Evolutionary conservation across 1,139 yeast genomes (phyloP).

Genomic region (Blastobotrys illinoisensis): DNA sequence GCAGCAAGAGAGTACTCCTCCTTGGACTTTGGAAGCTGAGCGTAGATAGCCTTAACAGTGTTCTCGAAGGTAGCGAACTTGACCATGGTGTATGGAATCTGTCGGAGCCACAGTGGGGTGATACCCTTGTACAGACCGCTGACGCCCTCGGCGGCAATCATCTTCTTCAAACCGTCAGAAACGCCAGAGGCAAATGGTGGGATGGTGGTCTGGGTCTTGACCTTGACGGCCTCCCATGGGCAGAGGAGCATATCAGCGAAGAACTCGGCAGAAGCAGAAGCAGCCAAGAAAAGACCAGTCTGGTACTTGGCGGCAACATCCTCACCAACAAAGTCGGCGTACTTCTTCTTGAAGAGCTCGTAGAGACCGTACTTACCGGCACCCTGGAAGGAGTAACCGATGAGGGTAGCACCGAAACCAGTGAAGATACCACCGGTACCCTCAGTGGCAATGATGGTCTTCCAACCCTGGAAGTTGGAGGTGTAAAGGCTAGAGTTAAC

Average conservation of each 20-base stretch:
- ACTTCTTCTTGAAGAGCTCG: slow-evolving; percentile 78
- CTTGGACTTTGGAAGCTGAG: slow-evolving; percentile 30
- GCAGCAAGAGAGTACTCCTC: slow-evolving; percentile 51
- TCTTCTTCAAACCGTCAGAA: slow-evolving; percentile 61
- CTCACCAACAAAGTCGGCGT: slow-evolving; percentile 62
- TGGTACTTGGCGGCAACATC: slow-evolving; percentile 58
- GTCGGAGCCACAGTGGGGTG: slow-evolving; percentile 89
- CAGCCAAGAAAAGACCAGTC: slow-evolving; percentile 70
- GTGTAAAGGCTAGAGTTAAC: slow-evolving; percentile 67
- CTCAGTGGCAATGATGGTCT: slow-evolving; percentile 60
- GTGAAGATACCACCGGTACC: slow-evolving; percentile 74
- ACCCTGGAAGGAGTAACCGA: slow-evolving; percentile 91
- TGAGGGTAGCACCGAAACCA: slow-evolving; percentile 84
- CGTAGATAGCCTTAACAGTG: slow-evolving; percentile 49
- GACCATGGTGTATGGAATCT: slow-evolving; percentile 94
- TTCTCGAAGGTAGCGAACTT: slow-evolving; percentile 91
- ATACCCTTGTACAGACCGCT: slow-evolving; percentile 76
- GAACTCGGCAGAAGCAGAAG: slow-evolving; percentile 90
- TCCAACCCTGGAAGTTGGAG: slow-evolving; percentile 76
- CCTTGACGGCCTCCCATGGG: slow-evolving; percentile 92
- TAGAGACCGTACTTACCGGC: slow-evolving; percentile 95
- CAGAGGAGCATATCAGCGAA: slow-evolving; percentile 83
- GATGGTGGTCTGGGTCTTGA: slow-evolving; percentile 83
- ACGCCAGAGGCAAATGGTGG: slow-evolving; percentile 71
- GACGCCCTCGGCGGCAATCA: slow-evolving; percentile 61